phyloP scores from a whole-genome alignment of 2,329 filamentous ascomycete species.

The Fusarium nodosum region DNA sequence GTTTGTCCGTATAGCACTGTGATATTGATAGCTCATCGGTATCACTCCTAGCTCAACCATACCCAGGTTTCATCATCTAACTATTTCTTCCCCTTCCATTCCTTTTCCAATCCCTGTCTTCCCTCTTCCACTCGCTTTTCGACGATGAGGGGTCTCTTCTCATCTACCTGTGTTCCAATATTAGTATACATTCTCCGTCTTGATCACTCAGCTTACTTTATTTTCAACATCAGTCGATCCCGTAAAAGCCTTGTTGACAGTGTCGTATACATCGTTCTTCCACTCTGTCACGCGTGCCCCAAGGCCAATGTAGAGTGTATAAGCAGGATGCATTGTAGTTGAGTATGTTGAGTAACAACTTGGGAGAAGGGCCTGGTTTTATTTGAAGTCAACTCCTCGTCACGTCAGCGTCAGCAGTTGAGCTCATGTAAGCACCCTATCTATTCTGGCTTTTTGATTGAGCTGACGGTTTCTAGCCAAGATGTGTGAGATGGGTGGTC shows the following conservation, averaged over 20 bases:
- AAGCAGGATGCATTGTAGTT: constrained; percentile 31
- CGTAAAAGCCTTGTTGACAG: constrained; percentile 8
- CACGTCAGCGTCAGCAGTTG: constrained; percentile 1
- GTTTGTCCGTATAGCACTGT: background rate
- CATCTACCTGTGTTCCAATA: constrained; percentile 6
- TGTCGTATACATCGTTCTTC: constrained; percentile 8
- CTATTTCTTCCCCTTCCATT: constrained; percentile 4
- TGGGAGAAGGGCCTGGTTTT: background rate
- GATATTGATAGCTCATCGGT: rapidly evolving
- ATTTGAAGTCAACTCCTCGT: background rate
- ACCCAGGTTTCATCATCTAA: background rate
- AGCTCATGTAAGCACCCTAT: constrained; percentile 16
- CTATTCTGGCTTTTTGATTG: constrained; percentile 10
- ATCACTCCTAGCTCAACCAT: no score
- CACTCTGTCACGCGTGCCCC: constrained; percentile 12
- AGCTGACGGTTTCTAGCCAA: constrained; percentile 15
- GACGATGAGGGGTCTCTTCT: constrained; percentile 6
- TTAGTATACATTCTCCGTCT: background rate
- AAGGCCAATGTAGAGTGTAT: constrained; percentile 31
- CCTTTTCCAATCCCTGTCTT: background rate
- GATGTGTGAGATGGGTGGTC: background rate
- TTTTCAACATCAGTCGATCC: background rate
- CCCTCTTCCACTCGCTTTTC: constrained; percentile 30
- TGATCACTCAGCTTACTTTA: background rate
- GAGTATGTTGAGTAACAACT: background rate